Conservation (phyloP, 139 green algal species). For the Raphidocelis subcapitata region DNA sequence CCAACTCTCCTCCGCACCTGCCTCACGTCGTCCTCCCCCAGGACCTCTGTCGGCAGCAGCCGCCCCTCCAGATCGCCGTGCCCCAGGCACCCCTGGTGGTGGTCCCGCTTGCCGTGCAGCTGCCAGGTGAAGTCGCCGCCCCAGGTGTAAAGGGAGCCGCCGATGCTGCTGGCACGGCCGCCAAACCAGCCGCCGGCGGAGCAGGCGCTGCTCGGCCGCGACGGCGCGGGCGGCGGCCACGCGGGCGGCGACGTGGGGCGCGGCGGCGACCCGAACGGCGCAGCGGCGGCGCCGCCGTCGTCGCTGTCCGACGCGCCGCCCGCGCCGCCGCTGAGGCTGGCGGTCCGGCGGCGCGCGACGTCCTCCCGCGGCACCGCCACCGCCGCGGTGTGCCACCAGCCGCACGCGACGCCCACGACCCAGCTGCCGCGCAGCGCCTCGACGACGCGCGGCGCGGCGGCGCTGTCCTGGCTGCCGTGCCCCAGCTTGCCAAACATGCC, state of each 20-base stretch:
- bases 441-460: slow-evolving; percentile 40
- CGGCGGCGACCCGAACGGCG: no score
- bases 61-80: slow-evolving; percentile 54
- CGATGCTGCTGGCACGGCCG: background rate
- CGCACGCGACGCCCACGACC: slow-evolving; percentile 74
- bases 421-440: slow-evolving; percentile 33
- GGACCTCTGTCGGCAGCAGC: slow-evolving; percentile 55
- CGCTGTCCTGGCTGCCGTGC: slow-evolving; percentile 55
- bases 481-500: slow-evolving; percentile 88
- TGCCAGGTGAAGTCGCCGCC: slow-evolving; percentile 63
- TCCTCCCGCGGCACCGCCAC: slow-evolving; percentile 37
- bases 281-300: no score
- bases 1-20: no score
- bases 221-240: background rate
- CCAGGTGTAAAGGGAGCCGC: slow-evolving; percentile 77
- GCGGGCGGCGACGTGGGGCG: background rate
- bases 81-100: slow-evolving; percentile 76
- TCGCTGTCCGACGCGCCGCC: background rate
- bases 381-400: slow-evolving; percentile 91
- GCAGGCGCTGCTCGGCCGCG: background rate
- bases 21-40: slow-evolving; percentile 40
- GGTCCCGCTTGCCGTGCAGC: slow-evolving; percentile 42
- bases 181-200: background rate
- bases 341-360: background rate
- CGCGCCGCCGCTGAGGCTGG: background rate